Base-by-base conservation (phyloP, 108 stramenopile genomes). In the Conticribra weissflogii region DNA sequence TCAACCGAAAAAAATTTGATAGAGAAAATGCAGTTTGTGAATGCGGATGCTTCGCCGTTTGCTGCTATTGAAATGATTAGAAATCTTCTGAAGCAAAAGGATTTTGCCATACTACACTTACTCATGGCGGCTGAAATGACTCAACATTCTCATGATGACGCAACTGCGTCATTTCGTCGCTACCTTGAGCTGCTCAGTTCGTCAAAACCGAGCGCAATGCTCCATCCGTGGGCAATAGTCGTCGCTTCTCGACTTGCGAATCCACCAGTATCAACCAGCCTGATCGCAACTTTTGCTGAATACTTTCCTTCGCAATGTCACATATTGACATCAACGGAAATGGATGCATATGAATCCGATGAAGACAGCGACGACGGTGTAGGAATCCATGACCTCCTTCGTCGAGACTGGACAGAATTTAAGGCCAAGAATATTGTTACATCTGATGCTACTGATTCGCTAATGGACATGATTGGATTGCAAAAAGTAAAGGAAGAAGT, bases 371-470 rank as follows among this genome's bases (percentile, higher is more conserved):
- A 9, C 22, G 48, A 48, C 1, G 30, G 30, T 12, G 25, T 9
- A 22, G 9, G 21, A 28, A 7, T 24, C 5, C 31, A 15, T 14
- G 31, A 15, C 16, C 14, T 47, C 36, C 68, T 56, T 36, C 15
- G 12, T 3, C 56, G 60, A 47, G n/a, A 21, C 12, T 70, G 68
- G 68, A 56, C 50, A 24, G 57, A 47, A 27, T 31, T 70, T 16
- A 70, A 79, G 44, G 52, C 41, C 23, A 62, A 27, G 3, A 27
- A 68, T 41, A 31, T 12, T 0, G 4, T 56, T 17, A 23, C 71
- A 22, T 76, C 80, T 21, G 52, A 71, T 29, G 74, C 74, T 19
- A 81, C 69, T 71, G 80, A 81, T 22, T 63, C 58, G 47, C 74
- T 81, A 41, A 57, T 81, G 17, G 50, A 30, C 17, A 59, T 81